Evolutionary conservation across 2,329 filamentous ascomycete genomes (phyloP), one percentile per base, ranked within the genome.

Genomic region (Aspergillus sp.): DNA sequence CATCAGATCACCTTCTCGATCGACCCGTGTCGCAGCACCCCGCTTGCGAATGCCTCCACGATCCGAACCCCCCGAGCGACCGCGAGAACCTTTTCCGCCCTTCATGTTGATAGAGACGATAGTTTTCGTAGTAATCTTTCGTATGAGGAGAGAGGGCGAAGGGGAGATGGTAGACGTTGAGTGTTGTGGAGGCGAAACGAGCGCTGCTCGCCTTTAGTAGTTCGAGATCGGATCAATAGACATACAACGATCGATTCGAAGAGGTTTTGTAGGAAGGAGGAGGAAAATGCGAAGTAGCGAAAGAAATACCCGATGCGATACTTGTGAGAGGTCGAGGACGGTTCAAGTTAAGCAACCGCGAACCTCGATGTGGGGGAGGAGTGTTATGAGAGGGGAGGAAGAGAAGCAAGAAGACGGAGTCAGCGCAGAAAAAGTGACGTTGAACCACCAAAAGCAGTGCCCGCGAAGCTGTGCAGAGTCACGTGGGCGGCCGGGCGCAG

Each of bases 1-100:
- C 48, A 81, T 77, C 61, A 88, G 71, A 71, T 88, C 86, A 36
- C 86, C 86, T 78, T 88, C 86, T 68, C 80, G 81, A 70, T 88
- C 86, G 56, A 82, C 73, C 60, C 81, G 77, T 53, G 73, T 71
- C 19, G 75, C 69, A 53, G 70, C 72, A 56, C 75, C 75, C 62
- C 80, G 78, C 75, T 84, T 85, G 63, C 80, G 77, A 57, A 84
- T 83, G 38, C 82, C 82, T 57, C 82, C 82, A 61, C 81, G 77
- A 62, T 76, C 72, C 54, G 72, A 66, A 57, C 59, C 64, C 54
- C 64, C 68, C 10, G 71, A 60, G 54, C 71, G 73, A 59, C 70
- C 65, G 49, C 71, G 68, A 48, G 70, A 61, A 41, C 66, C 69
- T 62, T 70, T 76, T 49, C 71, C 67, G 58, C 65, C 69, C 68